Evolutionary conservation across 1,139 yeast species (phyloP), one percentile per base, ranked within the genome.

Genomic region (Debaryomycetaceae sp.): DNA sequence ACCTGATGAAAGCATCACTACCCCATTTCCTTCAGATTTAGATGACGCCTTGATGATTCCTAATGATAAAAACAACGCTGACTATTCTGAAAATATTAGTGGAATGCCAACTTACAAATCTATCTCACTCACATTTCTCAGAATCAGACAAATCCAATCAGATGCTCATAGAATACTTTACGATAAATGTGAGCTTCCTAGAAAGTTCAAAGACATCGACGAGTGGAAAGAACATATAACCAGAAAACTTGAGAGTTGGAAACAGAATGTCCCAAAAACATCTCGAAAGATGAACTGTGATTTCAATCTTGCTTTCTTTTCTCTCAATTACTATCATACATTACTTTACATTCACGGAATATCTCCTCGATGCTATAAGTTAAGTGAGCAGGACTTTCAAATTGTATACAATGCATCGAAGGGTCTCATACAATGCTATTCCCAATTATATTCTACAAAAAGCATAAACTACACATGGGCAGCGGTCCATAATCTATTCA

Each of bases 381-480:
- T 86, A 13, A 68, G 77, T 11, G 61, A 65, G 4, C 69, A 70
- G 8, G 87, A 87, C 38, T 77, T 78, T 47, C 50, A 68, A 22
- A 72, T 75, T 34, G 78, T 87, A n/a, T 74, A 78, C 14, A 79
- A 76, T 22, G 78, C 91, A 1, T 78, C 94, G 1, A 77, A 75
- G 48, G 82, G 81, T 34, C 75, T 87, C 32, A 82, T 88, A 40
- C 67, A 71, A 34, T 75, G 81, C 33, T 89, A 87, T 57, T 66
- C 75, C 35, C 77, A 74, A 38, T 64, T 88, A 33, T 77, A 77
- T 48, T 61, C 66, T 16, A 72, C 72, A 28, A 78, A 78, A 49
- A 70, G 78, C 35, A 74, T 88, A 45, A 88, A 88, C 58, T 89
- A 86, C 61, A 87, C 96, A 0, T 89, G 96, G 96, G 92, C 91